Evolutionary conservation across 352 stramenopile genomes (phyloP), one percentile per base, ranked within the genome.

Genomic region (Plasmopara viticola): DNA sequence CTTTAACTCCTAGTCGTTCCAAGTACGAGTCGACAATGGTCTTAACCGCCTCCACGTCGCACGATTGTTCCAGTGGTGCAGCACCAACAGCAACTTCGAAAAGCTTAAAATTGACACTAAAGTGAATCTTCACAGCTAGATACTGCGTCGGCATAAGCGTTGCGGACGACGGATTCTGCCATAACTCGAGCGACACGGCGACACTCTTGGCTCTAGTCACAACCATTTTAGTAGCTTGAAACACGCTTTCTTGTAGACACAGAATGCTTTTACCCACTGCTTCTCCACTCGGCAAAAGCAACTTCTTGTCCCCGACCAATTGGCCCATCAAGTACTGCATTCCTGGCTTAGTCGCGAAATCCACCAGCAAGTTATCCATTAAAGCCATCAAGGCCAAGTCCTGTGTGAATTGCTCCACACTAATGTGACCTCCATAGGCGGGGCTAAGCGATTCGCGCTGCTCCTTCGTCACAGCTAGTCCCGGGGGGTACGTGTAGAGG

Each of bases 311-410:
- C n/a, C 78, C 78, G 0, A 88, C 42, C 29, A 91, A 42, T 42
- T 89, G 68, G 51, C 65, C 65, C 44, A 86, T 58, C 10, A 91
- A 67, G 56, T 88, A 86, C 51, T 87, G 70, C 56, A 91, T 78
- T 2, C 81, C 81, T 2, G 74, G 71, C 29, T 77, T 77, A 2
- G 51, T 58, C 5, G 78, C 63, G 42, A 85, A 86, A 45, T 80
- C 62, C 8, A 88, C 56, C 0, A 78, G 78, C 41, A 91, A 34
- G 52, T 91, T 91, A 52, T 91, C 81, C 45, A 84, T 70, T 8
- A 89, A 52, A 4, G 78, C 73, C 70, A 84, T 84, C 5, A 91
- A 58, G 20, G 76, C 78, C 52, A 91, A 65, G 49, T 91, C 81
- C 43, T 89, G 78, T 7, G 73, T 68, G 17, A 89, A 67, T 30